Percentiles rank a stretch among this genome's conserved stretches.
phyloP scores from a whole-genome alignment of 805 yeast species.

The Hanseniaspora guilliermondii region DNA sequence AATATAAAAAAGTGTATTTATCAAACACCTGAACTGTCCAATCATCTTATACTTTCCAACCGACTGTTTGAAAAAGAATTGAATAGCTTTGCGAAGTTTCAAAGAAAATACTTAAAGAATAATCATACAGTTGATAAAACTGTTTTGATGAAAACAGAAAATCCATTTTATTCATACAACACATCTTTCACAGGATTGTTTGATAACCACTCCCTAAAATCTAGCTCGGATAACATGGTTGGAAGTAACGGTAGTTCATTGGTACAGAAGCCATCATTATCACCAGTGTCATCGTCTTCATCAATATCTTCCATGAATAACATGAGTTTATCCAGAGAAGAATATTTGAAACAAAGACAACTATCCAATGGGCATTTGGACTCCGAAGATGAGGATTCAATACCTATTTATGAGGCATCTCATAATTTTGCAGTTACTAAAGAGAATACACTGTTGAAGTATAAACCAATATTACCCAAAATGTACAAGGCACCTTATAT shows the following conservation, averaged over 20 bases:
- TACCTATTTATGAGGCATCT: conserved; percentile 15
- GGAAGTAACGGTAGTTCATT: neutral
- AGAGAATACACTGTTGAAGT: neutral
- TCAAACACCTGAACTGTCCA: conserved; percentile 24
- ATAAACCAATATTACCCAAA: conserved; percentile 13
- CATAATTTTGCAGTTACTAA: conserved; percentile 6
- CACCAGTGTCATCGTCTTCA: neutral
- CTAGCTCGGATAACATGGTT: neutral
- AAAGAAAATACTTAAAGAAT: conserved; percentile 10
- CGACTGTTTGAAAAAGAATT: conserved; percentile 29
- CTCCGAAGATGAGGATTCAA: conserved; percentile 17
- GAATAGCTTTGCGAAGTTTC: conserved; percentile 19
- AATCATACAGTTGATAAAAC: neutral
- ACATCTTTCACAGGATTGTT: neutral
- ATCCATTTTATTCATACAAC: conserved; percentile 7
- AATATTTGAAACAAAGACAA: neutral
- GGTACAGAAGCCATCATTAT: neutral
- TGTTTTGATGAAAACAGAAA: neutral
- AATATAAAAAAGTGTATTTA: conserved; percentile 22
- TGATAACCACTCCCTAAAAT: conserved; percentile 3
- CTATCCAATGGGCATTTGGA: neutral
- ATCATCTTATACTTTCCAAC: conserved; percentile 29
- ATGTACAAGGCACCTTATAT: conserved; percentile 37
- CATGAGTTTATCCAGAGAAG: neutral
- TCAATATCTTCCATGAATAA: neutral